Conservation (phyloP, 306 rosid genomes). For the Vigna unguiculata region DNA sequence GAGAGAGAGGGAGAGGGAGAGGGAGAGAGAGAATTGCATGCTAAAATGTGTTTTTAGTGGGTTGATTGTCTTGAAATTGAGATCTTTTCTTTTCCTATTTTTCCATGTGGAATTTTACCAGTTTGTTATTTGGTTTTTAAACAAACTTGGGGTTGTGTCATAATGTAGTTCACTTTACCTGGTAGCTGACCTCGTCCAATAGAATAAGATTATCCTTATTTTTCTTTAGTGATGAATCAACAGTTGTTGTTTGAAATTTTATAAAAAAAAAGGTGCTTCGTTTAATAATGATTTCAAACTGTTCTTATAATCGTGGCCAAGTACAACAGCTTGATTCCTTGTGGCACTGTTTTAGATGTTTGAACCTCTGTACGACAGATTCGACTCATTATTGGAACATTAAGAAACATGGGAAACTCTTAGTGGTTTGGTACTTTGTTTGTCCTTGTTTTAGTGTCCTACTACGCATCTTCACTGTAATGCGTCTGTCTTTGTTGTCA, state of each 20-base stretch:
- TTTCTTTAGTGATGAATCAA: conserved; percentile 23
- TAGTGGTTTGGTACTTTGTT: conserved; percentile 34
- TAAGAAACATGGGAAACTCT: conserved; percentile 20
- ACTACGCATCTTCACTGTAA: conserved; percentile 33
- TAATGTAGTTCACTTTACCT: not conserved
- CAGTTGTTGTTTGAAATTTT: not conserved
- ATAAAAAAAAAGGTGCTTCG: not conserved
- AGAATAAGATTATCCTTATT: not conserved
- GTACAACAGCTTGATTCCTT: conserved; percentile 9
- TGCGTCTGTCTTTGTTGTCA: not conserved
- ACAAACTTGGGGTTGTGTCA: no score
- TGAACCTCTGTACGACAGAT: conserved; percentile 2
- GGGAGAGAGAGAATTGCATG: not conserved
- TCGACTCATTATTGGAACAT: conserved; percentile 36
- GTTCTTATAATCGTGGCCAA: conserved; percentile 11
- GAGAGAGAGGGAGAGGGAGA: not conserved
- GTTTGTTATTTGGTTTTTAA: no score
- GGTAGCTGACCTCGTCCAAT: not conserved
- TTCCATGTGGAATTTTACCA: not conserved
- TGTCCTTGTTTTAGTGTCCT: conserved; percentile 6
- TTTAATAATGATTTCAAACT: not conserved
- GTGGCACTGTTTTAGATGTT: conserved; percentile 15
- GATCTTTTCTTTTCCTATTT: conserved; percentile 33
- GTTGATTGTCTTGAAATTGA: not conserved
- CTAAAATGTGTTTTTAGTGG: no score